Evolutionary conservation across 2,329 filamentous ascomycete species (phyloP).

Genomic region (Aciculosporium take): DNA sequence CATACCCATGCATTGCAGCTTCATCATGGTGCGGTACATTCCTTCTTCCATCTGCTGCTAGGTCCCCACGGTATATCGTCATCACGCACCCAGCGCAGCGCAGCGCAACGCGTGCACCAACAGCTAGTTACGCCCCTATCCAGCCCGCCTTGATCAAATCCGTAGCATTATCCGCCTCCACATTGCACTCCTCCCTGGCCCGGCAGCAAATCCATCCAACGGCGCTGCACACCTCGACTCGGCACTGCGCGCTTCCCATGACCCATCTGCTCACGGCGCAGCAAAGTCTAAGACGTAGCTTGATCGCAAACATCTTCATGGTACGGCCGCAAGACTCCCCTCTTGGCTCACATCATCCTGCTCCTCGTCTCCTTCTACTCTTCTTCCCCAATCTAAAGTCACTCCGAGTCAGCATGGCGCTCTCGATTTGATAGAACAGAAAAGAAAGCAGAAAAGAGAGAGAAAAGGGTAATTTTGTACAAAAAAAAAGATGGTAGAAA

Average conservation of each 20-base stretch:
- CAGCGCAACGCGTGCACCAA: not conserved
- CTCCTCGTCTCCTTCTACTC: conserved; percentile 15
- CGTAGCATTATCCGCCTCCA: not conserved
- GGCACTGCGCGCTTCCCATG: conserved; percentile 1
- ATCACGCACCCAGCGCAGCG: not conserved
- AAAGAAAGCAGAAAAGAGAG: too few species aligned
- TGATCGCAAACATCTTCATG: not conserved
- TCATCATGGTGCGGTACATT: conserved; percentile 5
- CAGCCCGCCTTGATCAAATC: not conserved
- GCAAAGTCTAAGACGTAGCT: not conserved
- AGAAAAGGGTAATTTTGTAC: too few species aligned
- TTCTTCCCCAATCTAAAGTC: conserved; percentile 24
- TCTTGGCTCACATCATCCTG: not conserved
- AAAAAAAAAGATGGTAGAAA: too few species aligned
- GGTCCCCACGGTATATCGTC: not conserved
- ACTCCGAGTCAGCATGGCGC: not conserved
- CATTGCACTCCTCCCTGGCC: too few species aligned
- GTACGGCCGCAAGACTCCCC: not conserved
- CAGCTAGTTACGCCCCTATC: not conserved
- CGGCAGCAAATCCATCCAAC: not conserved
- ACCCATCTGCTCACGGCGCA: not conserved
- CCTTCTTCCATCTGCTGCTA: not conserved
- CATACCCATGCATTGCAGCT: not conserved
- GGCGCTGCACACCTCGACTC: not conserved
- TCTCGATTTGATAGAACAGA: too few species aligned